Conservation (phyloP, 768 basidiomycete species). For the Solioccasus polychromus region DNA sequence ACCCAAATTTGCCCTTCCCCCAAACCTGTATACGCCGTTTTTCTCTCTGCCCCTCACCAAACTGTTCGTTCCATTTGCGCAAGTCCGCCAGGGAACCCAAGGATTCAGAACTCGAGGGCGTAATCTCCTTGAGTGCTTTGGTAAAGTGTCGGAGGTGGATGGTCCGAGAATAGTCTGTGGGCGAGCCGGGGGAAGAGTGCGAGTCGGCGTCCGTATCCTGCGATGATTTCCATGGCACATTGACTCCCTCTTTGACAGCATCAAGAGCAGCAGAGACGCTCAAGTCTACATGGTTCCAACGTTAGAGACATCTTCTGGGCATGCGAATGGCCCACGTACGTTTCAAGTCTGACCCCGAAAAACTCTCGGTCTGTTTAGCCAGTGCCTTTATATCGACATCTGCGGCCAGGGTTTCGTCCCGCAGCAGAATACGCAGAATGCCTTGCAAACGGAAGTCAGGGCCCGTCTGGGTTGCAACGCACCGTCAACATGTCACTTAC, state of each 20-base stretch:
- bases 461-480: not conserved
- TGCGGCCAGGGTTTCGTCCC: conserved; percentile 68
- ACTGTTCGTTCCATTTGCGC: conserved; percentile 90
- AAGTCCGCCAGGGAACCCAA: conserved; percentile 72
- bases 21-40: conserved; percentile 71
- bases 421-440: conserved; percentile 82
- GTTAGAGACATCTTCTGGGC: not conserved
- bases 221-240: conserved; percentile 67
- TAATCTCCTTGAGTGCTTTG: conserved; percentile 85
- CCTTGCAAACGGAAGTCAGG: conserved; percentile 41
- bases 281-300: conserved; percentile 53
- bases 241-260: conserved; percentile 81
- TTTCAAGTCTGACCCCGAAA: conserved; percentile 94
- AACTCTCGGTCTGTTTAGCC: conserved; percentile 74
- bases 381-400: conserved; percentile 62
- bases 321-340: conserved; percentile 49
- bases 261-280: conserved; percentile 92
- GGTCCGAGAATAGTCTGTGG: conserved; percentile 32
- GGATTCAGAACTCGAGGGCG: conserved; percentile 83
- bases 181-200: conserved; percentile 2
- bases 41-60: conserved; percentile 78
- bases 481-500: conserved; percentile 38
- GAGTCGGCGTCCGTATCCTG: conserved; percentile 3
- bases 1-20: conserved; percentile 89
- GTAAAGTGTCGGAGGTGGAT: conserved; percentile 67